These are phyloP conservation scores for Zygosaccharomyces pseudobailii DNA, from an alignment of 1,139 yeast species.

Conservation along the genomic window DNA sequence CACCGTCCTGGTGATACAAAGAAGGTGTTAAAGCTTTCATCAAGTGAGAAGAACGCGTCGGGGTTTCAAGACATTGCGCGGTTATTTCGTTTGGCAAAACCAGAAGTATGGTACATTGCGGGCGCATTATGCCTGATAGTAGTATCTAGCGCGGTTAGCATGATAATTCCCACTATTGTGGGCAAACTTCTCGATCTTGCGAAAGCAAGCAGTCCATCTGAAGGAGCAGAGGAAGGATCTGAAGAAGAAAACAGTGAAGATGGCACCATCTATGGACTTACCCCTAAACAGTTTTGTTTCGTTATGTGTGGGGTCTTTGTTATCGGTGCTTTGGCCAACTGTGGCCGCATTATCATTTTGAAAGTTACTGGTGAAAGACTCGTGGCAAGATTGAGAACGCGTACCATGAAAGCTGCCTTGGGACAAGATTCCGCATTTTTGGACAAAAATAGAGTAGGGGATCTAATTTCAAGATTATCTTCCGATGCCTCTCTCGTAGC, in stretches of 20 bases:
- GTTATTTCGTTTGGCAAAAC: constrained; percentile 47
- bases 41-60: constrained; percentile 33
- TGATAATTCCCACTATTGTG: constrained; percentile 75
- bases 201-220: constrained; percentile 12
- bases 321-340: constrained; percentile 72
- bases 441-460: constrained; percentile 91
- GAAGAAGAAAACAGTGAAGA: constrained; percentile 13
- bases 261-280: constrained; percentile 43
- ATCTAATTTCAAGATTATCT: constrained; percentile 79
- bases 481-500: constrained; percentile 90
- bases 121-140: constrained; percentile 61
- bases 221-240: constrained; percentile 6
- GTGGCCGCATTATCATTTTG: constrained; percentile 70
- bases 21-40: constrained; percentile 22
- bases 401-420: constrained; percentile 69
- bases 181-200: constrained; percentile 71
- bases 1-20: constrained; percentile 5
- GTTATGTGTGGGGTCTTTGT: constrained; percentile 55
- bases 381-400: constrained; percentile 76
- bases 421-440: constrained; percentile 88
- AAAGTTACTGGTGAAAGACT: constrained; percentile 81
- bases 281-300: constrained; percentile 45
- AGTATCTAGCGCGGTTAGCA: constrained; percentile 57
- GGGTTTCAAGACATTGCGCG: constrained; percentile 41
- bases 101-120: constrained; percentile 47